Evolutionary conservation across 768 basidiomycete genomes (phyloP).

Genomic region (Suillus decipiens): DNA sequence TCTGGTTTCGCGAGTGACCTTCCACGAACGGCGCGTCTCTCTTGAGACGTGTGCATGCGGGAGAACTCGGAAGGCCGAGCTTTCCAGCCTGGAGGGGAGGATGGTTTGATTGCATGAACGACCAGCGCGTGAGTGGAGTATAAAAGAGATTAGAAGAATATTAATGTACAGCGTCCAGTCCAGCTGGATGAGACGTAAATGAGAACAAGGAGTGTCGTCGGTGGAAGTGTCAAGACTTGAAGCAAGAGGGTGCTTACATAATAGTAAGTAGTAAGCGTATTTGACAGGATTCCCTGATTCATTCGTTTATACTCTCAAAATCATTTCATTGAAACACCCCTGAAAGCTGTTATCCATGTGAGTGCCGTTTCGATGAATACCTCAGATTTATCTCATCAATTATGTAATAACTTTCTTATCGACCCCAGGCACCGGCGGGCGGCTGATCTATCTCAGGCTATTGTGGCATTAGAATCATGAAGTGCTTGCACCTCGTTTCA

Average conservation of each 20-base stretch:
- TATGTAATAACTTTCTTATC: not conserved
- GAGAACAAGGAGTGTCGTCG: constrained; percentile 8
- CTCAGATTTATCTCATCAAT: not conserved
- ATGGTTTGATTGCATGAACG: constrained; percentile 10
- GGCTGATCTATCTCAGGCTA: no score
- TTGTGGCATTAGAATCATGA: no score
- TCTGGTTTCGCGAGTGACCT: constrained; percentile 8
- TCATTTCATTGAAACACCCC: not conserved
- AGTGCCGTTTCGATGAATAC: no score
- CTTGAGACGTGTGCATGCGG: constrained; percentile 8
- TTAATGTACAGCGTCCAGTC: constrained; percentile 16
- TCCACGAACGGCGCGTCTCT: constrained; percentile 8
- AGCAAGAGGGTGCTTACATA: not conserved
- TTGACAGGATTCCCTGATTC: not conserved
- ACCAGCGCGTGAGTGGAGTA: not conserved
- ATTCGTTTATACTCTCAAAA: not conserved
- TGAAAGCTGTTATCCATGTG: not conserved
- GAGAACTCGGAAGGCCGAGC: constrained; percentile 20
- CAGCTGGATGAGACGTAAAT: constrained; percentile 23
- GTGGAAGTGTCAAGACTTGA: no score
- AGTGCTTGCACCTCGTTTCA: not conserved
- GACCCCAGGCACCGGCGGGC: not conserved
- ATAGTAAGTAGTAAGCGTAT: not conserved
- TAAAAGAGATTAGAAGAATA: not conserved
- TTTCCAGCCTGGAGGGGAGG: constrained; percentile 1